Evolutionary conservation across 352 stramenopile species (phyloP), one percentile per base, ranked within the genome.

Genomic region (Achlya hypogyna): DNA sequence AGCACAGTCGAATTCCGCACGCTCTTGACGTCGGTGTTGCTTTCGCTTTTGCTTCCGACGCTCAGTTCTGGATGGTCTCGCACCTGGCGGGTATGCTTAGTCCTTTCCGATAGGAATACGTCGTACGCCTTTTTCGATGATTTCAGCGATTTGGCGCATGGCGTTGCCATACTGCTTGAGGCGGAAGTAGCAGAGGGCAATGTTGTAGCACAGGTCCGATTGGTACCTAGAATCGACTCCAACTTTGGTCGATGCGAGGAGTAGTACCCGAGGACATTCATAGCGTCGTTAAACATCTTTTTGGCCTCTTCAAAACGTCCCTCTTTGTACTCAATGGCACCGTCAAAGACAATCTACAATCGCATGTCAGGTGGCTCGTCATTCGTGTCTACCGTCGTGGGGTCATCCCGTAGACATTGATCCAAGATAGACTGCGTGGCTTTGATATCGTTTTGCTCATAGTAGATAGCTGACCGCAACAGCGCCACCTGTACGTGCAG

Each of bases 141-240:
- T 97, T 71, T 97, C 93, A 18, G 86, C 86, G 53, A 98, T 89
- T 65, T 91, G 76, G 56, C 95, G 84, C 72, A 98, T 87, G 23
- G 94, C 93, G 56, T 86, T 83, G 45, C 86, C 88, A 74, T 97
- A 97, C 64, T 98, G 79, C 58, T 97, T 96, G 69, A 86, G 73
- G 62, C 86, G 87, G 80, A 98, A 98, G 71, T 89, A 95, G 74
- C 94, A 99, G 9, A 98, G 78, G 29, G 96, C 95, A 63, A 98
- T 93, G 71, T 98, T 98, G 78, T 98, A 98, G 20, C 88, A 80
- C 45, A 98, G 71, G 66, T 98, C 91, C 16, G 93, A 78, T 60
- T 96, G 87, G 70, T 98, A 97, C 31, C 53, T 62, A 45, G 31
- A 43, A 12, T 16, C 31, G 31, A 12, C 31, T 49, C 4, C n/a